Base-by-base conservation (phyloP, 2,329 filamentous ascomycete genomes). In the Hypoxylon rubiginosum region DNA sequence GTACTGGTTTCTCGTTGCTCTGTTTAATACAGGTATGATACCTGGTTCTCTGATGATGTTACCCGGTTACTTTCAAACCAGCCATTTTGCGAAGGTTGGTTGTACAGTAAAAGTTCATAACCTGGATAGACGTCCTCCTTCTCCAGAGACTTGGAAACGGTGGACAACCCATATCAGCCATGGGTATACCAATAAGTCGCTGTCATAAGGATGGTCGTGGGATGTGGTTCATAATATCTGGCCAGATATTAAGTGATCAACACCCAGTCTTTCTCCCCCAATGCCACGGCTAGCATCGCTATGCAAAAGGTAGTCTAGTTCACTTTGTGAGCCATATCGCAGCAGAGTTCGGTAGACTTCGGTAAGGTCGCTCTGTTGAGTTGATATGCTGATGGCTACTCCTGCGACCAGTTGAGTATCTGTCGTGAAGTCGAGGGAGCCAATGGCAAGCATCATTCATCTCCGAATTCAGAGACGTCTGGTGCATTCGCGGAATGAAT, bases 211-310 rank as follows among this genome's bases (percentile, higher is more conserved):
- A 32, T 32, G 32, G 48, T 51, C 39, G 43, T 58, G 30, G 46
- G 50, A 67, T 62, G 54, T 36, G 34, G 55, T 55, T 56, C 46
- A 48, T 9, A 50, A 63, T 65, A 65, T 49, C 51, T 34, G 57
- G 54, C 50, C 43, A 41, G 58, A 45, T 64, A 60, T 67, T n/a
- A 24, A 58, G 43, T 55, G 51, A 60, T 32, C 11, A 62, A 43
- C 48, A 58, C 30, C 39, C 39, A 43, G 41, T 61, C 30, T 30
- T 57, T 17, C 41, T 32, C 45, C 50, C 45, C 55, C 46, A 58
- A 51, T 34, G 54, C 36, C 19, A 60, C 62, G 56, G 67, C 19
- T 62, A 67, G 46, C 41, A 24, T 64, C 67, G 60, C 54, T 59
- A 55, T 43, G 48, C 59, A 55, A 15, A 55, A 50, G 2, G 36